phyloP scores from a whole-genome alignment of 2,329 filamentous ascomycete genomes.

The Pseudocercospora fijiensis region DNA sequence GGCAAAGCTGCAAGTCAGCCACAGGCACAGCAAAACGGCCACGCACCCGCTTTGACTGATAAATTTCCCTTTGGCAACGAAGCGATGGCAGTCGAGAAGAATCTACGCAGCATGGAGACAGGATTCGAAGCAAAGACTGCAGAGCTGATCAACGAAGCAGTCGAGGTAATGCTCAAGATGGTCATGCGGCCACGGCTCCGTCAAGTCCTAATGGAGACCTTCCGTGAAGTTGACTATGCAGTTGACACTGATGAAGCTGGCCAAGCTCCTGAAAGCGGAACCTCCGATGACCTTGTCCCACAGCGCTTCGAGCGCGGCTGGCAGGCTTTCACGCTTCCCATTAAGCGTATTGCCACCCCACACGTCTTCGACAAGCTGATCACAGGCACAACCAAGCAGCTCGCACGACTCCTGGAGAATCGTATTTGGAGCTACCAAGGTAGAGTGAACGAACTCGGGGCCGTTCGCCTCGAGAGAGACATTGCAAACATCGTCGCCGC shows the following conservation, averaged over 20 bases:
- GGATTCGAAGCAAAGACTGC: conserved; percentile 74
- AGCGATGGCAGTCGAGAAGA: conserved; percentile 64
- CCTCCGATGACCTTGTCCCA: conserved; percentile 63
- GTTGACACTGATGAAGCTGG: conserved; percentile 57
- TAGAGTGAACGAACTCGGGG: conserved; percentile 76
- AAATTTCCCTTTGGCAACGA: conserved; percentile 82
- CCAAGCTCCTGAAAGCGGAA: conserved; percentile 50
- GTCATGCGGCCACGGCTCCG: conserved; percentile 83
- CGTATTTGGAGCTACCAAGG: conserved; percentile 78
- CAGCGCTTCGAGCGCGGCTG: conserved; percentile 81
- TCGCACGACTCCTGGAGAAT: conserved; percentile 81
- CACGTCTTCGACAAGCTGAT: conserved; percentile 75
- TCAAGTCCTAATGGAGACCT: conserved; percentile 80
- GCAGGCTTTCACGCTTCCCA: conserved; percentile 79
- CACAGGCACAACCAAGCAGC: conserved; percentile 68
- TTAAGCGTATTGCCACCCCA: conserved; percentile 79
- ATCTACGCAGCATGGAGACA: conserved; percentile 66
- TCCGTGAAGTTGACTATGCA: conserved; percentile 87
- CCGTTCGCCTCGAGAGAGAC: conserved; percentile 80
- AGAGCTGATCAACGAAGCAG: conserved; percentile 79
- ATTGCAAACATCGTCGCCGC: conserved; percentile 70
- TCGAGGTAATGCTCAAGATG: conserved; percentile 81
- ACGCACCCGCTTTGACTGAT: conserved; percentile 42
- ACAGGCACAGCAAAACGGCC: conserved; percentile 7
- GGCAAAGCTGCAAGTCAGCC: conserved; percentile 28